Evolutionary conservation across 371 early-diverging fungal genomes (phyloP).

Genomic region (Rhizopus sp.): DNA sequence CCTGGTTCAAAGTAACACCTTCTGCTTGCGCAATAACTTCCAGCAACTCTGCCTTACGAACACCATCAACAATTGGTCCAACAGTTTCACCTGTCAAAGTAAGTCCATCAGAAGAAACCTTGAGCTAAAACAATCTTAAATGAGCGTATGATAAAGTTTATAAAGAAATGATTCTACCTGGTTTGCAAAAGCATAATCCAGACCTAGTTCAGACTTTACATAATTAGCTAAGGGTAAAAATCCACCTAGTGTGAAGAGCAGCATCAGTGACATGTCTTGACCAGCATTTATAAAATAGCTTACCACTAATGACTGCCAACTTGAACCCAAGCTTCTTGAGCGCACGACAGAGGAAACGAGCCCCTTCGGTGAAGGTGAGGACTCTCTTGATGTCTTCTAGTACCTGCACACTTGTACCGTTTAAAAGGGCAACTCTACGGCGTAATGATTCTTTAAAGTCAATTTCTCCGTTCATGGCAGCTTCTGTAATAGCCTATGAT

Average conservation of each 20-base stretch:
- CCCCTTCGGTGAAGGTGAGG: conserved; percentile 92
- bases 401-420: conserved; percentile 80
- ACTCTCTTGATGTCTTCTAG: conserved; percentile 75
- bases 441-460: conserved; percentile 93
- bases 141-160: not conserved
- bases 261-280: not conserved
- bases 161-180: conserved; percentile 49
- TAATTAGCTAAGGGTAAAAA: conserved; percentile 91
- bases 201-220: conserved; percentile 85
- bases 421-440: conserved; percentile 84
- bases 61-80: conserved; percentile 90
- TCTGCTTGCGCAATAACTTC: conserved; percentile 95
- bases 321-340: conserved; percentile 92
- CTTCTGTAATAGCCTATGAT: conserved; percentile 83
- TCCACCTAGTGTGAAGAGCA: conserved; percentile 61
- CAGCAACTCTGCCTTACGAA: conserved; percentile 91
- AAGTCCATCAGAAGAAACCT: conserved; percentile 83
- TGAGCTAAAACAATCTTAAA: conserved; percentile 48
- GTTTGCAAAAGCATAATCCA: conserved; percentile 98
- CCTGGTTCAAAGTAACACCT: conserved; percentile 80
- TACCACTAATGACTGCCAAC: conserved; percentile 91
- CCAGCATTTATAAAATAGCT: conserved; percentile 1
- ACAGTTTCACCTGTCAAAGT: conserved; percentile 83
- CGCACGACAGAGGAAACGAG: conserved; percentile 80
- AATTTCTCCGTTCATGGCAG: conserved; percentile 96